Base-by-base conservation (phyloP, 176 grass and related monocot genomes). In the Guadua angustifolia region DNA sequence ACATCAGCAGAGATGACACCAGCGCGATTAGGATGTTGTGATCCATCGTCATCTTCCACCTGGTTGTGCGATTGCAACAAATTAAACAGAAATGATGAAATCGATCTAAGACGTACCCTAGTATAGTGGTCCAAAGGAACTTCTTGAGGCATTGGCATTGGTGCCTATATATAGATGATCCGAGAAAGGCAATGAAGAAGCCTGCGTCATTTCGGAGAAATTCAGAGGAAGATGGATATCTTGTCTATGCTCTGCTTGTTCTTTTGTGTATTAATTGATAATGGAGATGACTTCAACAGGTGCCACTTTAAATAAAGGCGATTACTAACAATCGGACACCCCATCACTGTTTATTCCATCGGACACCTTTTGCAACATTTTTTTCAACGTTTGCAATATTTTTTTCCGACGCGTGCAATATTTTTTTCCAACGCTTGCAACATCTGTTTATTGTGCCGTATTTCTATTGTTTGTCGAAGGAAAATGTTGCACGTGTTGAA, bases 1-100 rank as follows among this genome's bases (percentile, higher is more conserved):
- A 35, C 76, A 64, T 79, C 33, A 80, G 10, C 6, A 73, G 44
- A 29, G 76, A 86, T 40, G 76, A 80, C 76, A 62, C 76, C 11
- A 73, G 17, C 4, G 56, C 16, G 6, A 65, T 7, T 0, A 80
- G 67, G 17, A 86, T 5, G 43, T 64, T 49, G 36, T 29, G 22
- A 40, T 53, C 69, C 44, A 73, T 32, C 68, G 12, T 32, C 67
- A 29, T 73, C 22, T 7, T 4, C 46, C 16, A 65, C 57, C 32
- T 71, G 15, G 6, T 8, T 7, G 1, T 82, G 24, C 4, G 35
- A 12, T 67, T 56, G 71, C 79, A 12, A 9, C 22, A 68, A 39
- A 67, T 49, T 25, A 16, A 62, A 64, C 58, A 64, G 21, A 50
- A 43, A 18, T 8, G 35, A 18, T 8, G 35, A 11, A 43, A 80